A percentile compares a stretch with the other conserved stretches of the same genome.
These are phyloP conservation scores for Buxus sempervirens DNA, from an alignment of 164 flowering plant genomes.

Conservation along the genomic window DNA sequence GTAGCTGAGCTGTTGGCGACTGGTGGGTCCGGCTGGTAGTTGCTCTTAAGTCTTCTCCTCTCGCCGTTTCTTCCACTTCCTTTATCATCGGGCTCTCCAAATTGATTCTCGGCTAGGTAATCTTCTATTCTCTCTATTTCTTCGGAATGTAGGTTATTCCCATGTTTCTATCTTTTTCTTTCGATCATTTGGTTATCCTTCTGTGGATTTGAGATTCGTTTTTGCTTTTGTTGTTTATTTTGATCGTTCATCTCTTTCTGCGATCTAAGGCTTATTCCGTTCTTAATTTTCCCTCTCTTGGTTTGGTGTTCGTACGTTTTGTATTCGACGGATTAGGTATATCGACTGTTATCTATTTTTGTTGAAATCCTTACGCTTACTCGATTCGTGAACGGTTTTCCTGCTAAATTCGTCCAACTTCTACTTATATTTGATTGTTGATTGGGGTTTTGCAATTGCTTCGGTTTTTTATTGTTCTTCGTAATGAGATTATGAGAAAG, in stretches of 20 bases:
- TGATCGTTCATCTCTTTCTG: background rate
- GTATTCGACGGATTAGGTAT: background rate
- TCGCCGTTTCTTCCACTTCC: background rate
- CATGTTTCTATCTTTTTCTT: background rate
- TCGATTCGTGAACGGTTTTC: background rate
- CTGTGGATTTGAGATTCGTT: no score
- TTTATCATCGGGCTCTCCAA: background rate
- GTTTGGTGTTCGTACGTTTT: no score
- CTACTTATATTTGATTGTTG: background rate
- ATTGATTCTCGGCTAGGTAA: background rate
- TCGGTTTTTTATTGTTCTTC: background rate
- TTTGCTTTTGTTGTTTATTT: no score
- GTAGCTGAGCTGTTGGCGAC: constrained; percentile 12
- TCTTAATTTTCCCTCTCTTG: background rate
- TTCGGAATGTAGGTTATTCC: background rate
- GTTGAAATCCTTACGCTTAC: background rate
- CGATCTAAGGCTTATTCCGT: background rate
- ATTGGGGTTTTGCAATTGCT: background rate
- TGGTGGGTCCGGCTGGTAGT: background rate
- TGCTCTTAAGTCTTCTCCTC: no score
- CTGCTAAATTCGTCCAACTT: background rate
- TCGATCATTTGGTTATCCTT: no score
- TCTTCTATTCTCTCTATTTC: background rate
- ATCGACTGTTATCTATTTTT: no score
- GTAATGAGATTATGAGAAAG: no score